These are phyloP conservation scores for Arthrinium puccinioides DNA, from an alignment of 2,329 filamentous ascomycete genomes.

Conservation along the genomic window DNA sequence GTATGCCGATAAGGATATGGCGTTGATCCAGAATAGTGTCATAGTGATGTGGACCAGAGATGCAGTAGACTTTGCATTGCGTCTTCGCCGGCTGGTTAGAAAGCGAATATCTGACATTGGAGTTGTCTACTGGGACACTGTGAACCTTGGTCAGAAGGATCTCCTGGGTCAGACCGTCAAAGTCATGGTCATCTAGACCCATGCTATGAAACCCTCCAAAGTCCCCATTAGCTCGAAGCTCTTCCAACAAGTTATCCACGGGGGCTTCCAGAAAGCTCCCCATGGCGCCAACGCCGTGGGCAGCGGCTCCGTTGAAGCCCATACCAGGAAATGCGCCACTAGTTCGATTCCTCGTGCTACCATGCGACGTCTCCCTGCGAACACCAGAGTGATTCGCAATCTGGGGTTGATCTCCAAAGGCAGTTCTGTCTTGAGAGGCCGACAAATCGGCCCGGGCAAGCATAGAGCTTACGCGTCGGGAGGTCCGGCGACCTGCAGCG, in stretches of 20 bases:
- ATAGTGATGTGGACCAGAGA: constrained; percentile 50
- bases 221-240: constrained; percentile 53
- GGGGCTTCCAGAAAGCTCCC: constrained; percentile 62
- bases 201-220: constrained; percentile 65
- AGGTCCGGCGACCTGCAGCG: constrained; percentile 50
- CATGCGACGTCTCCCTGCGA: constrained; percentile 68
- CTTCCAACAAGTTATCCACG: constrained; percentile 63
- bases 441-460: constrained; percentile 82
- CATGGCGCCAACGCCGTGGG: constrained; percentile 30
- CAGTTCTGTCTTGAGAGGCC: constrained; percentile 70
- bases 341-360: constrained; percentile 54
- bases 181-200: constrained; percentile 64
- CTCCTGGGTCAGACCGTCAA: constrained; percentile 65
- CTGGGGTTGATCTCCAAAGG: constrained; percentile 63
- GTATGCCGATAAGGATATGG: constrained; percentile 59
- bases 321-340: constrained; percentile 43
- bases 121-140: constrained; percentile 55
- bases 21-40: constrained; percentile 45
- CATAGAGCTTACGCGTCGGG: constrained; percentile 82
- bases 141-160: constrained; percentile 66
- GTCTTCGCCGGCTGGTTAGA: constrained; percentile 43
- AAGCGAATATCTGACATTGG: constrained; percentile 53
- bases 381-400: constrained; percentile 33
- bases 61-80: constrained; percentile 60
- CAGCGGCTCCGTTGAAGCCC: constrained; percentile 27